These are phyloP conservation scores for Tetrapyrgos nigripes DNA, from an alignment of 1,284 basidiomycete species.

Conservation along the genomic window DNA sequence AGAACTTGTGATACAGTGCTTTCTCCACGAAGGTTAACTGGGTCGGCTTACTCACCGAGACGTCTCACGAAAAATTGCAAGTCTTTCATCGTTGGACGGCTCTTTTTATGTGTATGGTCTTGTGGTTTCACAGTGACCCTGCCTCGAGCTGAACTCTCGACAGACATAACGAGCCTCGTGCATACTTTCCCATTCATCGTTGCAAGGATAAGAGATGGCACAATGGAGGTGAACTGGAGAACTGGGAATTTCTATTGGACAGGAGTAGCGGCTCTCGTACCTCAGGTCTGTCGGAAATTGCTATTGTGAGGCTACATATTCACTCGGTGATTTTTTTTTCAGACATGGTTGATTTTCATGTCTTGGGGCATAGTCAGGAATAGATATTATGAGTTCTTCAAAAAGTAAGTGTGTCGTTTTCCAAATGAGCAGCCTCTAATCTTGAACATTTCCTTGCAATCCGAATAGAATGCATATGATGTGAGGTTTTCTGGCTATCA, in stretches of 20 bases:
- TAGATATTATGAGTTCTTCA: conserved; percentile 47
- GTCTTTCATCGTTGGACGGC: conserved; percentile 50
- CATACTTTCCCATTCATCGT: conserved; percentile 44
- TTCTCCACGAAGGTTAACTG: conserved; percentile 48
- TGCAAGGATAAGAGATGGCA: conserved; percentile 24
- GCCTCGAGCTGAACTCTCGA: neutral
- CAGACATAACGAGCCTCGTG: conserved; percentile 42
- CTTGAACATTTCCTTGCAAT: neutral
- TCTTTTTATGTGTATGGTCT: conserved; percentile 40
- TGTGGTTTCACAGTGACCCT: neutral
- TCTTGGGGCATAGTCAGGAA: conserved; percentile 42
- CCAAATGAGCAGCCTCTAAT: neutral
- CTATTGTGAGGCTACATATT: neutral
- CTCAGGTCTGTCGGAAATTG: conserved; percentile 31
- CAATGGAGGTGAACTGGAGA: conserved; percentile 27
- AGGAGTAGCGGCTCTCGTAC: conserved; percentile 43
- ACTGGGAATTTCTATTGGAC: conserved; percentile 39
- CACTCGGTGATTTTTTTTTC: neutral
- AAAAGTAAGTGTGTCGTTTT: conserved; percentile 28
- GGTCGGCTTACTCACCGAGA: conserved; percentile 43
- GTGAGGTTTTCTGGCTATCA: conserved; percentile 8
- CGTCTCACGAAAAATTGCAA: conserved; percentile 51
- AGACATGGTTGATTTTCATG: conserved; percentile 35
- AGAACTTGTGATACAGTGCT: conserved; percentile 24
- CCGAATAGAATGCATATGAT: conserved; percentile 30